Evolutionary conservation across 495 filamentous ascomycete genomes (phyloP), one percentile per base, ranked within the genome.

Genomic region (Xylaria longipes): DNA sequence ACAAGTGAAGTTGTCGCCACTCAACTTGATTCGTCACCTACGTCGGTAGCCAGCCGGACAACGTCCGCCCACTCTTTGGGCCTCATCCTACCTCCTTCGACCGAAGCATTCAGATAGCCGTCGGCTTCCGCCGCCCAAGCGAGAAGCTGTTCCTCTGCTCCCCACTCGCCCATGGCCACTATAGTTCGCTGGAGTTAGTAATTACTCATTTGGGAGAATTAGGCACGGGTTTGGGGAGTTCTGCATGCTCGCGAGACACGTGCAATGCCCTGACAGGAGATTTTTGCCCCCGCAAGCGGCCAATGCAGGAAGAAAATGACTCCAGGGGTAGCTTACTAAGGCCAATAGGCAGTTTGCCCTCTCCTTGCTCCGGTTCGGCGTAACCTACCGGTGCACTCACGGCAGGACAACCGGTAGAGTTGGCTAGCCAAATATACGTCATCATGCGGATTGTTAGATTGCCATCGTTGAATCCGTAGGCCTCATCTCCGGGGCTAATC

Each of bases 121-220:
- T 97, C 93, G 0, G 84, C 86, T 75, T 92, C 90, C 68, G 86
- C 87, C 62, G 93, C 94, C 83, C 91, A 94, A 64, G 82, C 88
- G 60, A 98, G 81, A 78, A 97, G 79, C 48, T 86, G 87, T 74
- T 97, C 94, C 79, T 98, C 95, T 15, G 79, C 83, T 0, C 94
- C 94, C 95, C 95, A 97, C 80, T 97, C 92, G 0, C 87, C 90
- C 89, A 95, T 93, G 3, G 90, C 95, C 92, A 95, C n/a, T n/a
- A n/a, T n/a, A n/a, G n/a, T n/a, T n/a, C n/a, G n/a, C n/a, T n/a
- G n/a, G n/a, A n/a, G n/a, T n/a, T n/a, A n/a, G n/a, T n/a, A n/a
- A n/a, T n/a, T n/a, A n/a, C n/a, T n/a, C n/a, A n/a, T n/a, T n/a
- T n/a, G n/a, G n/a, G n/a, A n/a, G n/a, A n/a, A n/a, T n/a, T n/a